These are phyloP conservation scores for Celoporthe dispersa DNA, from an alignment of 2,329 filamentous ascomycete genomes.

Conservation along the genomic window DNA sequence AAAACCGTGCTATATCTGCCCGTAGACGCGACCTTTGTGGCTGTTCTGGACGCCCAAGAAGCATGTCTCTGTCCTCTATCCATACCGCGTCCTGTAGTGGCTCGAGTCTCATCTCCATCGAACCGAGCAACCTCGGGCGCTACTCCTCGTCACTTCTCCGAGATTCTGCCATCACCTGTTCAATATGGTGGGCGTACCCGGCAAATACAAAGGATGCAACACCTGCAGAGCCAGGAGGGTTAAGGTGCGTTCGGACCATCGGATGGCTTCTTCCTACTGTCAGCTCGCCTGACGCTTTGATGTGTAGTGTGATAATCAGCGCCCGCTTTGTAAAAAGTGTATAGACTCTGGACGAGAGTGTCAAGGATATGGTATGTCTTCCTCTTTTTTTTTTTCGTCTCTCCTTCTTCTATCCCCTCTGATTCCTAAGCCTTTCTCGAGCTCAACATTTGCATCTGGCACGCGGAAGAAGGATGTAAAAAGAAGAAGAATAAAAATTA, in stretches of 20 bases:
- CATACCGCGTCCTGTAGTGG: not conserved
- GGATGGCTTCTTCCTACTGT: not conserved
- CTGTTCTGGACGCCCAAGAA: not conserved
- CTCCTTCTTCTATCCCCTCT: not conserved
- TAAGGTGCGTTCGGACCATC: constrained; percentile 47
- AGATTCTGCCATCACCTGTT: not conserved
- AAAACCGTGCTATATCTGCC: constrained; percentile 2
- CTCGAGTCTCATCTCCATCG: not conserved
- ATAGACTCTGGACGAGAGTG: constrained; percentile 60
- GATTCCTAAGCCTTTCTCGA: not conserved
- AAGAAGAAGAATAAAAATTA: not conserved
- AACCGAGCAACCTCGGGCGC: no score
- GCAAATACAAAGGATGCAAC: constrained; percentile 68
- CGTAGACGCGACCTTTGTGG: not conserved
- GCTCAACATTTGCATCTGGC: not conserved
- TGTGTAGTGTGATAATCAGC: constrained; percentile 63
- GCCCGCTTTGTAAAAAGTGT: constrained; percentile 65
- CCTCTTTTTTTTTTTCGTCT: not conserved
- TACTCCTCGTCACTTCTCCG: not conserved
- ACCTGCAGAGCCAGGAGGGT: constrained; percentile 64
- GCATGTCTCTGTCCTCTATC: not conserved
- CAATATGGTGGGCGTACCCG: constrained; percentile 63
- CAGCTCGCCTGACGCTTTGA: constrained; percentile 3
- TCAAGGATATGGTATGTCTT: constrained; percentile 59
- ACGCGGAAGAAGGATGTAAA: not conserved